Evolutionary conservation across 2,329 filamentous ascomycete species (phyloP).

Genomic region (Lachnellula suecica): DNA sequence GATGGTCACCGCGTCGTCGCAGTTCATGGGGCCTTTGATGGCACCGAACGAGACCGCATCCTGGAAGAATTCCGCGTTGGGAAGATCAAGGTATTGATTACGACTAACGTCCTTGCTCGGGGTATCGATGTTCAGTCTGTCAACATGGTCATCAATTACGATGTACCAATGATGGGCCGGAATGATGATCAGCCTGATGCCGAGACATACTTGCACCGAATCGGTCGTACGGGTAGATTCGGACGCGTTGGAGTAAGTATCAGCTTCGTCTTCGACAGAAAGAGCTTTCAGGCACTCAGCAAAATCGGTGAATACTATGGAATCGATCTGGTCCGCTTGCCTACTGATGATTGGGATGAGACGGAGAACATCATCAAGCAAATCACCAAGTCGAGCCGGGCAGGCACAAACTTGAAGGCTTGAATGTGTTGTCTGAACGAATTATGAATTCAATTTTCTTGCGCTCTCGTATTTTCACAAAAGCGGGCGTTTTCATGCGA

Average conservation of each 20-base stretch:
- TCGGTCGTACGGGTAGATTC: constrained; percentile 94
- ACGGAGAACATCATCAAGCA: constrained; percentile 81
- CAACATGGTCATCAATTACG: constrained; percentile 98
- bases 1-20: constrained; percentile 93
- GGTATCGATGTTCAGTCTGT: constrained; percentile 94
- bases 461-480: not conserved
- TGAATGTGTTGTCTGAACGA: not conserved
- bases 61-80: constrained; percentile 85
- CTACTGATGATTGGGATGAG: constrained; percentile 86
- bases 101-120: constrained; percentile 93
- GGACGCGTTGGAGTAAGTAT: constrained; percentile 95
- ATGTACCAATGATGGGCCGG: constrained; percentile 72
- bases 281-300: constrained; percentile 76
- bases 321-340: constrained; percentile 77
- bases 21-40: constrained; percentile 85
- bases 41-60: constrained; percentile 76
- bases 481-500: constrained; percentile 11
- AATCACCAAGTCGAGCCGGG: constrained; percentile 71
- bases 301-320: constrained; percentile 79
- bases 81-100: constrained; percentile 92
- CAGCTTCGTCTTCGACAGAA: constrained; percentile 86
- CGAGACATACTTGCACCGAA: constrained; percentile 97
- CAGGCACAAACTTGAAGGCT: constrained; percentile 47
- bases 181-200: constrained; percentile 83
- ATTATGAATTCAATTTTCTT: not conserved